Base-by-base conservation (phyloP, 31 red algal species). In the Bonnemaisonia californica region DNA sequence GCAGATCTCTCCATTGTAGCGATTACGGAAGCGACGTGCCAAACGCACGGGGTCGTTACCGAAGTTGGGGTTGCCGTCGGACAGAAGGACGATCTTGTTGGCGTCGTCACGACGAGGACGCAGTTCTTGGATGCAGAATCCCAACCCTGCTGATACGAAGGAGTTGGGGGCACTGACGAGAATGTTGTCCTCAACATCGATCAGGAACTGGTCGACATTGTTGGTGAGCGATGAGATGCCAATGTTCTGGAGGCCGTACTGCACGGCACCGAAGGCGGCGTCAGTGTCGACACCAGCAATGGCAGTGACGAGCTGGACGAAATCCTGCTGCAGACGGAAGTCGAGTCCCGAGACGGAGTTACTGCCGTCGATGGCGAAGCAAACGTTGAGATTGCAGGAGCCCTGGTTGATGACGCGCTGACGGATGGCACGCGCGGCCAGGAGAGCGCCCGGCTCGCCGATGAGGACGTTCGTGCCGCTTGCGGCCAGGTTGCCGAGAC, bases 301-400 rank as follows among this genome's bases (percentile, higher is more conserved):
- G 61, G 21, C 26, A 27, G 61, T 26, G 9, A 64, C 23, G 26
- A 64, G 11, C 9, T 9, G 13, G 23, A 29, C 61, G 29, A 64
- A 64, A 64, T 29, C 61, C 13, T 18, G 18, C 61, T 64, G 61
- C 61, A 64, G 23, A 27, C 23, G 18, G 61, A 64, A 64, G 21
- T 64, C 61, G 9, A 26, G 21, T 9, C 9, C 13, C 9, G 21
- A 9, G 9, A 64, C 21, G 26, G 61, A 64, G 9, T 9, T 9
- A 29, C 61, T 64, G 9, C 61, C 61, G 23, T 64, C 61, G 29
- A 64, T 18, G 29, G 61, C 61, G 26, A 64, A 64, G 26, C 61
- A 64, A 29, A 64, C 26, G 26, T 64, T 64, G 9, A 27, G 61
- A 9, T 64, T 26, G 61, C 61, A 64, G 61, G n/a, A n/a, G n/a